These are phyloP conservation scores for Austropuccinia psidii DNA, from an alignment of 1,284 basidiomycete species.

Conservation along the genomic window DNA sequence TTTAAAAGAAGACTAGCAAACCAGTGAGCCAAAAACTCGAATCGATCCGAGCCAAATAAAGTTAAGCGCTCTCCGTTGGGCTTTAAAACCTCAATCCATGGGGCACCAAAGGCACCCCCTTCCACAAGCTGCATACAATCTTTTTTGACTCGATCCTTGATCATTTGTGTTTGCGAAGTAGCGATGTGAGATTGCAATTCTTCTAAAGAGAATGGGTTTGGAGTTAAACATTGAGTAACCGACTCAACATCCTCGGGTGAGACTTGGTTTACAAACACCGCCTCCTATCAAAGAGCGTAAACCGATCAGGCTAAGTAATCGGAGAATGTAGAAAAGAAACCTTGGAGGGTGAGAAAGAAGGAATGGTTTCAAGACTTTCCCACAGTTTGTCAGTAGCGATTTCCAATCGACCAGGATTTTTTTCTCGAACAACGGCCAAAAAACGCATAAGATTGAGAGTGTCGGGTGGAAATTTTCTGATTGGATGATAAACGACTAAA, in stretches of 20 bases:
- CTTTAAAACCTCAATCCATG: constrained; percentile 6
- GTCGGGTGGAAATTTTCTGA: neutral
- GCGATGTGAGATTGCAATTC: neutral
- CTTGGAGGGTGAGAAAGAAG: neutral
- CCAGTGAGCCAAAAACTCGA: constrained; percentile 32
- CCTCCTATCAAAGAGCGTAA: neutral
- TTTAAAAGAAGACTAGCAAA: neutral
- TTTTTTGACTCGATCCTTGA: neutral
- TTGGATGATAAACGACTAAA: neutral
- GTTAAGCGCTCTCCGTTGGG: neutral
- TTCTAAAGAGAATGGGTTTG: neutral
- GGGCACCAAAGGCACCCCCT: constrained; percentile 28
- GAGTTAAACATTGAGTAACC: neutral
- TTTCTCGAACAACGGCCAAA: constrained; percentile 5
- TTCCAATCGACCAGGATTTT: neutral
- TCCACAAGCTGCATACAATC: neutral
- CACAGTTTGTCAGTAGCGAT: constrained; percentile 4
- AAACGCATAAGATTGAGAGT: constrained; percentile 16
- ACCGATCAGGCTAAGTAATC: neutral
- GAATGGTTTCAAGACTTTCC: neutral
- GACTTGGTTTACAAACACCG: constrained; percentile 1
- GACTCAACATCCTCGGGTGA: neutral
- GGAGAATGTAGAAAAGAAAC: neutral
- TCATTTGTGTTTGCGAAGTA: neutral
- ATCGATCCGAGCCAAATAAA: constrained; percentile 31